phyloP scores from a whole-genome alignment of 495 filamentous ascomycete species.

The Neurospora pannonica region DNA sequence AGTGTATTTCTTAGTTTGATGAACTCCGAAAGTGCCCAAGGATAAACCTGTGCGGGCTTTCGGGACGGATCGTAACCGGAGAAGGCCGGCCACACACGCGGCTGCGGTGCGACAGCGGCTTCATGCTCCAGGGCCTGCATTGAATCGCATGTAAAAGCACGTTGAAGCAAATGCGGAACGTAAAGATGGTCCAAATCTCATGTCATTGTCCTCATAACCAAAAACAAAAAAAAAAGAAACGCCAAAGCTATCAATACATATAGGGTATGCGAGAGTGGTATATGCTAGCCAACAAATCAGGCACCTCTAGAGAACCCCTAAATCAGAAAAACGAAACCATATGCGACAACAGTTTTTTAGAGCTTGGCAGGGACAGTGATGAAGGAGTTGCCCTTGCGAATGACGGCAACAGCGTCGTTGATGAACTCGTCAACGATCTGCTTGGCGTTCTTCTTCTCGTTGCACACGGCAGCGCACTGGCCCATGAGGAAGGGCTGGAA shows the following conservation, averaged over 20 bases:
- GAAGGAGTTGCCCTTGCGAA: conserved; percentile 17
- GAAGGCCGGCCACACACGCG: neutral
- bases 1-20: neutral
- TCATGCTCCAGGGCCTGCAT: neutral
- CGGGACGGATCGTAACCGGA: neutral
- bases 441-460: conserved; percentile 89
- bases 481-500: conserved; percentile 93
- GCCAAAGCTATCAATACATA: neutral
- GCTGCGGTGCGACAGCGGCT: neutral
- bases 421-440: conserved; percentile 92
- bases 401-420: conserved; percentile 52
- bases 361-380: conserved; percentile 11
- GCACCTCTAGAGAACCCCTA: neutral
- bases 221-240: neutral
- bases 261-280: neutral
- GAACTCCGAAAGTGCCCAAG: neutral
- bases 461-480: conserved; percentile 87
- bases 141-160: neutral
- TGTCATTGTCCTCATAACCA: neutral
- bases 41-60: neutral
- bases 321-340: neutral
- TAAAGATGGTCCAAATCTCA: neutral
- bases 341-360: neutral
- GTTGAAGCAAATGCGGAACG: neutral
- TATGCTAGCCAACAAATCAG: neutral